These are phyloP conservation scores for Saturnispora diversa DNA, from an alignment of 805 yeast genomes.

Conservation along the genomic window DNA sequence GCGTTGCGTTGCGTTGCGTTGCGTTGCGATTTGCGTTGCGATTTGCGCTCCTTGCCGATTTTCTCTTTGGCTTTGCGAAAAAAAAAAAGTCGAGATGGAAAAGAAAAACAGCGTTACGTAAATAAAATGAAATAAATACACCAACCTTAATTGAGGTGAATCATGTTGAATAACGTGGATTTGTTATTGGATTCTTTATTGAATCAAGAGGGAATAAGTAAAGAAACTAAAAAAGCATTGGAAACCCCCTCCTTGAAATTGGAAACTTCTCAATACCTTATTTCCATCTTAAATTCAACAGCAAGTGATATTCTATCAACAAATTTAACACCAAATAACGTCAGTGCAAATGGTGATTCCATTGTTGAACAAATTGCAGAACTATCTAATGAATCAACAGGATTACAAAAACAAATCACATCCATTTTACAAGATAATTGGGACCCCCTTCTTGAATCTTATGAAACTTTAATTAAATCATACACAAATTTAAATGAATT, in stretches of 20 bases:
- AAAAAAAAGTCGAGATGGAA: too few species aligned
- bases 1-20: too few species aligned
- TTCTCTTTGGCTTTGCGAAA: too few species aligned
- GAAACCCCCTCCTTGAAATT: background rate
- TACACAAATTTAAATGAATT: slow-evolving; percentile 5
- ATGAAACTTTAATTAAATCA: slow-evolving; percentile 5
- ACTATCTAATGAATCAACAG: slow-evolving; percentile 29
- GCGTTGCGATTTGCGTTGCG: background rate
- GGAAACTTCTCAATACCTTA: background rate
- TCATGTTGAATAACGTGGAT: slow-evolving; percentile 40
- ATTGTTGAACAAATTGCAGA: slow-evolving; percentile 69
- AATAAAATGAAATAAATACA: too few species aligned
- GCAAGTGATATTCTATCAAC: background rate
- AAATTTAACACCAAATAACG: background rate
- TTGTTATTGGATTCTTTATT: slow-evolving; percentile 21
- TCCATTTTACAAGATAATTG: slow-evolving; percentile 21
- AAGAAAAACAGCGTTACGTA: too few species aligned
- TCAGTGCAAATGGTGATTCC: slow-evolving; percentile 22
- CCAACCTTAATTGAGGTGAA: too few species aligned
- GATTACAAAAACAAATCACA: slow-evolving; percentile 7
- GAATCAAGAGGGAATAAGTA: slow-evolving; percentile 14
- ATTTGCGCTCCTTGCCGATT: background rate
- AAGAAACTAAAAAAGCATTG: background rate
- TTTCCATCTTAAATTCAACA: background rate
- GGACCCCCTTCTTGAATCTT: slow-evolving; percentile 36